Evolutionary conservation across 352 stramenopile genomes (phyloP).

Genomic region (Plasmopara viticola): DNA sequence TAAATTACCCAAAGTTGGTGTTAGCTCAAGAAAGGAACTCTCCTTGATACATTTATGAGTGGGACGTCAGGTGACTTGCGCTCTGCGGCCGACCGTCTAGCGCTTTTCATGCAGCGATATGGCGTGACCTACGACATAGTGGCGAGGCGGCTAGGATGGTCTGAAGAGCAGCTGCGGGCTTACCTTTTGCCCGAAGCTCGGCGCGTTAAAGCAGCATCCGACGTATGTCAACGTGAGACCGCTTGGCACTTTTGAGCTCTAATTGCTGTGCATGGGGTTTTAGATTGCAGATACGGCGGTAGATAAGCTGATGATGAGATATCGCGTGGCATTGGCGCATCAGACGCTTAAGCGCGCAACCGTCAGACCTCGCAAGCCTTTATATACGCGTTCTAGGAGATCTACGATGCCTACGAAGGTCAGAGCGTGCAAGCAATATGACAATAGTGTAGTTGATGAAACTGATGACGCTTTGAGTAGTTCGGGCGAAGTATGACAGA

Average conservation of each 20-base stretch:
- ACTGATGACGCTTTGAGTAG: conserved; percentile 21
- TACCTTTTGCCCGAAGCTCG: conserved; percentile 50
- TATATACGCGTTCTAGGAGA: conserved; percentile 27
- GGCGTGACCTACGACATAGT: conserved; percentile 35
- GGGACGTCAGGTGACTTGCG: conserved; percentile 22
- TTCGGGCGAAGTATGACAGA: conserved; percentile 31
- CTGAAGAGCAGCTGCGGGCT: conserved; percentile 36
- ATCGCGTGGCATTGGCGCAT: conserved; percentile 41
- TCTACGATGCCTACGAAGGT: conserved; percentile 42
- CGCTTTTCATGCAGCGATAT: conserved; percentile 57
- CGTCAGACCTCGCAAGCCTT: conserved; percentile 28
- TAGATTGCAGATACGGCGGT: conserved; percentile 52
- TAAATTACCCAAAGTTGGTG: conserved; percentile 5
- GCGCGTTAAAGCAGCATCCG: conserved; percentile 25
- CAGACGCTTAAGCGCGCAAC: conserved; percentile 27
- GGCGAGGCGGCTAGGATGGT: conserved; percentile 49
- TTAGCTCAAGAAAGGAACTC: conserved; percentile 9
- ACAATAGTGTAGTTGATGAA: not conserved
- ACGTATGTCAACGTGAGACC: conserved; percentile 20
- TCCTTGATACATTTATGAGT: conserved; percentile 27
- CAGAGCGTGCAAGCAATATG: not conserved
- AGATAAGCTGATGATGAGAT: conserved; percentile 56
- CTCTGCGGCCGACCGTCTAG: conserved; percentile 48
- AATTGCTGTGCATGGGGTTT: conserved; percentile 6
- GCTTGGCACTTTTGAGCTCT: conserved; percentile 2